These are phyloP conservation scores for Colletotrichum sp. DNA, from an alignment of 2,329 filamentous ascomycete genomes.

Conservation along the genomic window DNA sequence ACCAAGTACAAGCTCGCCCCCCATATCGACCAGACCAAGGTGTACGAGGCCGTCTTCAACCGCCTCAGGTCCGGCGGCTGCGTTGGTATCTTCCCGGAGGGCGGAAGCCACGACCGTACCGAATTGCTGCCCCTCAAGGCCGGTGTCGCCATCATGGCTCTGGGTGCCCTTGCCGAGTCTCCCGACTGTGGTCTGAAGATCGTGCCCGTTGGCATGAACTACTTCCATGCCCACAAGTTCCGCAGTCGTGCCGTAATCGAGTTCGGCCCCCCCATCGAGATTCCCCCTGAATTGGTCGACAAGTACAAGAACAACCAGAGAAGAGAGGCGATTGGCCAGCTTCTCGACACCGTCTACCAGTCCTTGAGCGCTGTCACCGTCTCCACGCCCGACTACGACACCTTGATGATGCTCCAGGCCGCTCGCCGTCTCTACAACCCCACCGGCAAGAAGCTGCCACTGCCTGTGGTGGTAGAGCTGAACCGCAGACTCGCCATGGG, in stretches of 20 bases:
- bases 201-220: conserved; percentile 98
- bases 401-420: conserved; percentile 95
- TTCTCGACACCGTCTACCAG: conserved; percentile 87
- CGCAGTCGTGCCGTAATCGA: conserved; percentile 94
- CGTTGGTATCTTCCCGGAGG: conserved; percentile 96
- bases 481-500: conserved; percentile 90
- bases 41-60: conserved; percentile 92
- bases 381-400: conserved; percentile 92
- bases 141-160: conserved; percentile 96
- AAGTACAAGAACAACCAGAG: conserved; percentile 85
- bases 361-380: conserved; percentile 88
- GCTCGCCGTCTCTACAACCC: conserved; percentile 93
- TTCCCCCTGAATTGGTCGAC: conserved; percentile 81
- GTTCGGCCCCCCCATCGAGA: conserved; percentile 88
- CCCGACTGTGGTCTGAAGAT: conserved; percentile 92
- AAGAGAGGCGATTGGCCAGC: conserved; percentile 83
- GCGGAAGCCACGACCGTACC: conserved; percentile 92
- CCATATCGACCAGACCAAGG: conserved; percentile 90
- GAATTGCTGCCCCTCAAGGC: conserved; percentile 93
- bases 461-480: conserved; percentile 92
- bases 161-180: conserved; percentile 84
- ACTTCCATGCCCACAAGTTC: conserved; percentile 99
- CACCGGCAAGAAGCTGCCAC: conserved; percentile 88
- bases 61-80: conserved; percentile 83
- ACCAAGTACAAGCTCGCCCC: conserved; percentile 87